Evolutionary conservation across 176 grass and related monocot species (phyloP), one percentile per base, ranked within the genome.

Genomic region (Pontederia crassipes): DNA sequence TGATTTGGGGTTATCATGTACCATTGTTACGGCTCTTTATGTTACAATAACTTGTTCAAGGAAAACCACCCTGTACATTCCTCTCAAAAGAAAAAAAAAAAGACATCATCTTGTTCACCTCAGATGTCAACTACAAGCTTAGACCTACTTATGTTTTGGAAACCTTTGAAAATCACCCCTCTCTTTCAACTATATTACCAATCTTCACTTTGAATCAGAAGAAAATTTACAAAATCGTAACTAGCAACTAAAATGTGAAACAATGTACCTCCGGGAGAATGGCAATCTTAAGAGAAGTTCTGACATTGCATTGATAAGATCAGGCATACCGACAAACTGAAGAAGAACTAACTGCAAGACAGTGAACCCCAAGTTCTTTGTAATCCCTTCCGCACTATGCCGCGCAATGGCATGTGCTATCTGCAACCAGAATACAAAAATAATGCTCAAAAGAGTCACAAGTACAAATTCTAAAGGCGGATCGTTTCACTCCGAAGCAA

Each of bases 291-390:
- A 81, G 18, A 97, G 73, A 55, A 97, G 66, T 52, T 81, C 83
- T 11, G 92, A 97, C 78, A 97, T 57, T 17, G 81, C 14, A 77
- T 69, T 78, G 50, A 97, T 64, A 51, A 97, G n/a, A 71, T 97
- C 92, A 35, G 87, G 92, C 87, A 97, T 88, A 58, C 76, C 87
- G 54, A 97, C 75, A 35, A 97, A 97, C 55, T 97, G 92, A 10
- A 88, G 52, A 56, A 90, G 13, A 62, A 96, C 8, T 48, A 96
- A 28, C 83, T 87, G 91, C 50, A 96, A 14, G 57, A 84, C 65
- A 10, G 63, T 29, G 52, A 91, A 69, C 84, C 84, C 85, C 67
- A 97, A 55, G 46, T 78, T 82, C 48, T 80, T 79, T 8, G 92
- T 91, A 40, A 97, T 78, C 79, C 47, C 79, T 79, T 97, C 92